Conservation (phyloP, 306 rosid species). For the Crataegus laevigata region DNA sequence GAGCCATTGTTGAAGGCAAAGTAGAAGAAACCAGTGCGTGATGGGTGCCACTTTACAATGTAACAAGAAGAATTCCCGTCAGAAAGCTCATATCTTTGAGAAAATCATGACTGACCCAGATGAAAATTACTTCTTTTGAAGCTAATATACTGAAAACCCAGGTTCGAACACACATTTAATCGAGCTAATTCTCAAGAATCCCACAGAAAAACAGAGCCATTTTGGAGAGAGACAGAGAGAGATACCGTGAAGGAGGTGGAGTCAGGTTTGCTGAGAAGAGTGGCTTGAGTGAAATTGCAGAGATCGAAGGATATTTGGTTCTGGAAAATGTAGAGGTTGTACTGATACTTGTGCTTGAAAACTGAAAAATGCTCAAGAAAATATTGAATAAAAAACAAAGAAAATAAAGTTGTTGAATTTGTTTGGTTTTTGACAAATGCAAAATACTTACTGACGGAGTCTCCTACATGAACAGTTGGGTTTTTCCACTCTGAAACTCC, state of each 20-base stretch:
- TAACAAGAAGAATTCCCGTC: not conserved
- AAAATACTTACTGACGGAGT: slow-evolving; percentile 58
- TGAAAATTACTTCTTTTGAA: not conserved
- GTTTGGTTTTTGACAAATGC: not conserved
- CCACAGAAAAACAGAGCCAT: not conserved
- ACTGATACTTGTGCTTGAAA: slow-evolving; percentile 68
- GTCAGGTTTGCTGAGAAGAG: slow-evolving; percentile 56
- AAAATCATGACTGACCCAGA: not conserved
- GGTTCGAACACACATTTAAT: not conserved
- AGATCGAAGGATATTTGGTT: slow-evolving; percentile 57
- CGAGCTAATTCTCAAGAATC: not conserved
- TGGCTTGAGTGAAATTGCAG: slow-evolving; percentile 77
- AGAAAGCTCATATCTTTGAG: not conserved
- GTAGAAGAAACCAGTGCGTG: slow-evolving; percentile 78
- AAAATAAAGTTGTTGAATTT: not conserved
- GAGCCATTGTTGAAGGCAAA: slow-evolving; percentile 72
- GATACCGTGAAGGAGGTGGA: slow-evolving; percentile 56
- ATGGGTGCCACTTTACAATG: slow-evolving; percentile 79
- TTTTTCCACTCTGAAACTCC: slow-evolving; percentile 82
- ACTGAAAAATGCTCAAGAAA: slow-evolving; percentile 25
- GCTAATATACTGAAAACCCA: slow-evolving; percentile 3
- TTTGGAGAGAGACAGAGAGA: not conserved
- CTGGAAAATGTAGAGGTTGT: slow-evolving; percentile 87
- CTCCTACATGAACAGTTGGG: slow-evolving; percentile 71
- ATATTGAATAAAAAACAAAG: not conserved